phyloP scores from a whole-genome alignment of 148 eudicot genomes.

The Rhododendron kiyosumense region DNA sequence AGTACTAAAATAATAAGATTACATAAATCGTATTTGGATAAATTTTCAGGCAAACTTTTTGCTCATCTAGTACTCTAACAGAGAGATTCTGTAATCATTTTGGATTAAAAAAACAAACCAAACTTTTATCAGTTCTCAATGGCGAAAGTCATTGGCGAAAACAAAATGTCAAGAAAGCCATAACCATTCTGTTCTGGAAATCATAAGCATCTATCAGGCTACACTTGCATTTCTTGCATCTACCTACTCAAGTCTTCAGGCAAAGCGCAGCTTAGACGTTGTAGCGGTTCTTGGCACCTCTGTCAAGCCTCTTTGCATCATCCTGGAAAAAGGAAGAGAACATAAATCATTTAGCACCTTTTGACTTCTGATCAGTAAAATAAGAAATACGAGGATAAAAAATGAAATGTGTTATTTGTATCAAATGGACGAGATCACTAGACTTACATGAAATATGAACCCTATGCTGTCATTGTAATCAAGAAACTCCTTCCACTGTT shows the following conservation, averaged over 20 bases:
- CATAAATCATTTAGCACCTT: neutral
- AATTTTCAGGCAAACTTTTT: neutral
- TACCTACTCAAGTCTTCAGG: neutral
- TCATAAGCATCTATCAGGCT: neutral
- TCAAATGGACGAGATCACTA: neutral
- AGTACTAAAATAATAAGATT: neutral
- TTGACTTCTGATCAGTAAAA: neutral
- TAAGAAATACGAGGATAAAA: neutral
- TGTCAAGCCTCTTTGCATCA: conserved; percentile 68
- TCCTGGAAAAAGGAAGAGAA: conserved; percentile 43
- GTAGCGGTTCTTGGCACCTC: conserved; percentile 68
- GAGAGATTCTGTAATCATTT: neutral
- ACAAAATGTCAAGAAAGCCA: neutral
- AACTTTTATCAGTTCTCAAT: neutral
- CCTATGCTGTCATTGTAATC: conserved; percentile 65
- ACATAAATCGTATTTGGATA: neutral
- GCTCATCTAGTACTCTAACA: neutral
- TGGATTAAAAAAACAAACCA: neutral
- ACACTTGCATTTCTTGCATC: neutral
- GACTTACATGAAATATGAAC: conserved; percentile 75
- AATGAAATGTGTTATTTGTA: neutral
- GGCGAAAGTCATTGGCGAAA: neutral
- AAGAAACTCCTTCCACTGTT: conserved; percentile 76
- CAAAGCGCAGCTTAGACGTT: conserved; percentile 29
- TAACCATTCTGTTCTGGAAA: neutral